Evolutionary conservation across 768 basidiomycete species (phyloP).

Genomic region (Lactifluus subvellereus): DNA sequence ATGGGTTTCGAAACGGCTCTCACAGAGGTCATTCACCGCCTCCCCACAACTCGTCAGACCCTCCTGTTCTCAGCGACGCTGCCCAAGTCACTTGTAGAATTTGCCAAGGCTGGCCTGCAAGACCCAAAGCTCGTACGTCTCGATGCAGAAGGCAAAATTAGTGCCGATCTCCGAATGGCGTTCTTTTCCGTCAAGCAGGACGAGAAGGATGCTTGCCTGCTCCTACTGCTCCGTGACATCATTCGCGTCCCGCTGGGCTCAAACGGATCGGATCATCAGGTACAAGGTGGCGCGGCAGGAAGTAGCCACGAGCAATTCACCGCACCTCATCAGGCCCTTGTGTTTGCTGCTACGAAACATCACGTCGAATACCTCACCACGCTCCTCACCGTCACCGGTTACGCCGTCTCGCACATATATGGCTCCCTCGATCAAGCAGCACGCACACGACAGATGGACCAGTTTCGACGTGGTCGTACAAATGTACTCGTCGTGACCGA

Average conservation of each 20-base stretch:
- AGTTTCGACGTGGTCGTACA: constrained; percentile 75
- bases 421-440: constrained; percentile 92
- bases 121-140: constrained; percentile 95
- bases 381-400: constrained; percentile 74
- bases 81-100: constrained; percentile 92
- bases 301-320: constrained; percentile 45
- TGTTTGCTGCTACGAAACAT: constrained; percentile 96
- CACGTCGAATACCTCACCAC: constrained; percentile 92
- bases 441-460: constrained; percentile 83
- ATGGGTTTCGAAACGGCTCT: constrained; percentile 95
- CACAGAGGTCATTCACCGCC: constrained; percentile 84
- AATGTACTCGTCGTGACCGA: constrained; percentile 93
- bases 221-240: constrained; percentile 79
- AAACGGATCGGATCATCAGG: constrained; percentile 30
- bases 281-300: constrained; percentile 34
- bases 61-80: constrained; percentile 95
- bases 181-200: constrained; percentile 90
- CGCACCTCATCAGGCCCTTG: constrained; percentile 83
- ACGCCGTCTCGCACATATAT: constrained; percentile 90
- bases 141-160: constrained; percentile 94
- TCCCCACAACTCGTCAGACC: constrained; percentile 84
- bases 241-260: constrained; percentile 69
- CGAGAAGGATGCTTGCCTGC: constrained; percentile 90
- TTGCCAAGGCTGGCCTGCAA: constrained; percentile 93
- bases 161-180: constrained; percentile 85